Conservation (phyloP, 2,329 filamentous ascomycete genomes). For the Neophaeococcomyces aloes region DNA sequence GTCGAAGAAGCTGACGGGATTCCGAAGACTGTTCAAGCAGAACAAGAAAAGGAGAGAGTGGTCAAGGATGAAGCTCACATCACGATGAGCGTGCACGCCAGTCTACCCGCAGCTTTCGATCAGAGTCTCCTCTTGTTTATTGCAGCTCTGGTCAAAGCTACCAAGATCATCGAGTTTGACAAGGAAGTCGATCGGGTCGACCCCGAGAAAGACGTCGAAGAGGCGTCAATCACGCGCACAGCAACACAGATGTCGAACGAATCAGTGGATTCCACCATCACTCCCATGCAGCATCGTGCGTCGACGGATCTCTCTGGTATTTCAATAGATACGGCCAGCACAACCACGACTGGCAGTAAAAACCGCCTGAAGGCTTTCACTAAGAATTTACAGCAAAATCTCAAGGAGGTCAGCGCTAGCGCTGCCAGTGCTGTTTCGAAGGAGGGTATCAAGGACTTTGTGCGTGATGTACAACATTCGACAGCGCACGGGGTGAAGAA, state of each 20-base stretch:
- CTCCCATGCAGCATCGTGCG: not conserved
- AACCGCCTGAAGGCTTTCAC: slow-evolving; percentile 7
- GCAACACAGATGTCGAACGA: not conserved
- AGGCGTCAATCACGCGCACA: not conserved
- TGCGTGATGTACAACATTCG: slow-evolving; percentile 23
- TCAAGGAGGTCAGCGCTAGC: not conserved
- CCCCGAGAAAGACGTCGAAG: slow-evolving; percentile 7
- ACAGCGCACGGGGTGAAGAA: slow-evolving; percentile 40
- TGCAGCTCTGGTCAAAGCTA: slow-evolving; percentile 47
- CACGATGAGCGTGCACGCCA: slow-evolving; percentile 38
- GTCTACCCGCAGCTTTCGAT: slow-evolving; percentile 41
- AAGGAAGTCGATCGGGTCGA: slow-evolving; percentile 29
- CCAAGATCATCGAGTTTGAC: slow-evolving; percentile 46
- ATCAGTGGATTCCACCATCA: not conserved
- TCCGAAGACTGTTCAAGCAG: slow-evolving; percentile 33
- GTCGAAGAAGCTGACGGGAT: slow-evolving; percentile 35
- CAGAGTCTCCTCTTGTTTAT: slow-evolving; percentile 44
- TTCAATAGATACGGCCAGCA: too few relatives aligned
- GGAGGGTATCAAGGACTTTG: slow-evolving; percentile 24
- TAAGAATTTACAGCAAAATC: slow-evolving; percentile 1
- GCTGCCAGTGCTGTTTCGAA: slow-evolving; percentile 12
- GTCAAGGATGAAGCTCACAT: slow-evolving; percentile 41
- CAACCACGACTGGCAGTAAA: not conserved
- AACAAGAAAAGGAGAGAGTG: slow-evolving; percentile 31
- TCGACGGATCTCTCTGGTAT: not conserved